Conservation (phyloP, 768 basidiomycete species). For the Scleroderma citrinum region DNA sequence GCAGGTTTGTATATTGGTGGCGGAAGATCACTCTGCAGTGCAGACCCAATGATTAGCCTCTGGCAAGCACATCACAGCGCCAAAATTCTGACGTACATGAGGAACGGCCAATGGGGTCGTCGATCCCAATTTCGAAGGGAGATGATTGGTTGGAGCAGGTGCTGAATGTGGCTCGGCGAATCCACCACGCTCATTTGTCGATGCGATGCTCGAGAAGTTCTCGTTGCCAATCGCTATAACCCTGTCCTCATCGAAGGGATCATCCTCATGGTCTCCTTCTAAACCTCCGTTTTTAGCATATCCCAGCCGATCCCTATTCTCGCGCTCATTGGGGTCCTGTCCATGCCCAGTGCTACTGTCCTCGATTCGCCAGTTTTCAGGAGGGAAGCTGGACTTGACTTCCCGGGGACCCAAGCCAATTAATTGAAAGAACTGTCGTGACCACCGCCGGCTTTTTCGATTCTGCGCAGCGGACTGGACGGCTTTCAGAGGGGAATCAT, state of each 20-base stretch:
- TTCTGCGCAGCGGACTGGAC: slow-evolving; percentile 1
- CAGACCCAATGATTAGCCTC: background rate
- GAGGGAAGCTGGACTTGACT: slow-evolving; percentile 19
- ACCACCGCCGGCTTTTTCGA: background rate
- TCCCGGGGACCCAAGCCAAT: slow-evolving; percentile 22
- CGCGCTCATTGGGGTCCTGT: slow-evolving; percentile 8
- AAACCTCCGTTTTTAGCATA: slow-evolving; percentile 8
- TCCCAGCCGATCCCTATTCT: background rate
- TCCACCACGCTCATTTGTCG: slow-evolving; percentile 4
- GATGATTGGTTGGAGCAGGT: slow-evolving; percentile 1
- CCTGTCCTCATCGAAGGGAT: background rate
- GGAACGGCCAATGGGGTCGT: background rate
- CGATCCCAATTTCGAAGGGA: background rate
- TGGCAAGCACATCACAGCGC: too few species aligned
- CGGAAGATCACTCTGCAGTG: background rate
- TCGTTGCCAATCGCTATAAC: slow-evolving; percentile 18
- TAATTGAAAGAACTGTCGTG: slow-evolving; percentile 20
- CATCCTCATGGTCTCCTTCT: slow-evolving; percentile 5
- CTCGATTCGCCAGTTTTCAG: slow-evolving; percentile 18
- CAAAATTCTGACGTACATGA: background rate
- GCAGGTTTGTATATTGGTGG: background rate
- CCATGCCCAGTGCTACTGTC: slow-evolving; percentile 19
- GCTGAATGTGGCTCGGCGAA: slow-evolving; percentile 6
- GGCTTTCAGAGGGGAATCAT: slow-evolving; percentile 9
- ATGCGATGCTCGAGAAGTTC: slow-evolving; percentile 7